Base-by-base conservation (phyloP, 179 eudicot species). In the Pouteria campechiana region DNA sequence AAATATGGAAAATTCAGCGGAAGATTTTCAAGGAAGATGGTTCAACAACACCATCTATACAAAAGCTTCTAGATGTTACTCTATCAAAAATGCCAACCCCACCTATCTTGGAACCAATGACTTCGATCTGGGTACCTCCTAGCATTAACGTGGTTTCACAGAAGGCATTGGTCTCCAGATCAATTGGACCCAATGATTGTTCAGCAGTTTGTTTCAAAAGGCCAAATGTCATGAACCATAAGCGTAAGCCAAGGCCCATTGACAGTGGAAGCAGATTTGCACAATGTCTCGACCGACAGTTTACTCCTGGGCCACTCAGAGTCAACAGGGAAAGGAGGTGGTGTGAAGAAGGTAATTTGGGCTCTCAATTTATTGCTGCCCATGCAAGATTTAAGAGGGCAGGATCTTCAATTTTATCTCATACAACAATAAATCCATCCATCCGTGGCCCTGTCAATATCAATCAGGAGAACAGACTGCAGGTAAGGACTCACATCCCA, bases 1-100 rank as follows among this genome's bases (percentile, higher is more conserved):
- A 51, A 37, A 54, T 28, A 24, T 92, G 99, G 99, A 66, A 48
- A 68, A 34, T 30, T 45, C 72, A 69, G 56, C 67, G 99, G 54
- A 51, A 60, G 52, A 60, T 8, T 17, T 25, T 63, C 21, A 73
- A 61, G 70, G 61, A 46, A 17, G 61, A 35, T 25, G 57, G 54
- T 28, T 60, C 38, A 51, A 50, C 82, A 30, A 30, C 65, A 29
- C 43, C 37, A 6, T 68, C 74, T 29, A n/a, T 24, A 39, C 37
- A 37, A 24, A 58, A 46, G 15, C 56, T 17, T 33, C 55, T 24
- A 15, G 30, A 17, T 20, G 55, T 25, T 37, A 10, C 72, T 50
- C 6, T 50, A 23, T 10, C 41, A 12, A 32, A 19, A 7, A 44
- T 36, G 10, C 48, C 16, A 13, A 32, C 28, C 25, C 54, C 34